These are phyloP conservation scores for Penicillium roqueforti DNA, from an alignment of 495 filamentous ascomycete genomes.

Conservation along the genomic window DNA sequence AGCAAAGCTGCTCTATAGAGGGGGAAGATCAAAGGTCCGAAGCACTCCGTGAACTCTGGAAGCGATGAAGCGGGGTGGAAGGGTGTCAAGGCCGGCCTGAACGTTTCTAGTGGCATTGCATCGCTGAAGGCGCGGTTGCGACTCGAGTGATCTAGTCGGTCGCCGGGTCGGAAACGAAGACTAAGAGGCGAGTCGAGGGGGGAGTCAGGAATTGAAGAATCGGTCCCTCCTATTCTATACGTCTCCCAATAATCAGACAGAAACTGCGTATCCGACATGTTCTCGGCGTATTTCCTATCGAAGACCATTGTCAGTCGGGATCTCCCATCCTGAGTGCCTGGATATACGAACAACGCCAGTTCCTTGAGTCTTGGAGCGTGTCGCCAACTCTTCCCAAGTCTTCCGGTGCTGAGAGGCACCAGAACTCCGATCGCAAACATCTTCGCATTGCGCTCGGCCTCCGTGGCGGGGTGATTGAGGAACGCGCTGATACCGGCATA, in stretches of 20 bases:
- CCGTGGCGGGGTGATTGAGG: constrained; percentile 73
- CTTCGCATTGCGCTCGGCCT: constrained; percentile 75
- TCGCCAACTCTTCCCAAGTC: constrained; percentile 84
- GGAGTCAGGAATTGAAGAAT: constrained; percentile 36
- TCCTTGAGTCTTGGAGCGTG: constrained; percentile 74
- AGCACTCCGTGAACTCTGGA: constrained; percentile 66
- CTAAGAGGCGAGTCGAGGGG: constrained; percentile 53
- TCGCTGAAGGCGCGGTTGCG: constrained; percentile 42
- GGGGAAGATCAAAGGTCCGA: constrained; percentile 88
- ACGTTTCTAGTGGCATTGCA: constrained; percentile 53
- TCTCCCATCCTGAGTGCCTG: not conserved
- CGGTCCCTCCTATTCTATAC: constrained; percentile 51
- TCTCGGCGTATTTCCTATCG: constrained; percentile 32
- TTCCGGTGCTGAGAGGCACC: constrained; percentile 80
- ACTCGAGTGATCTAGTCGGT: constrained; percentile 27
- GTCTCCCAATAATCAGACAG: constrained; percentile 79
- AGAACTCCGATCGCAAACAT: constrained; percentile 90
- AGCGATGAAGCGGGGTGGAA: constrained; percentile 86
- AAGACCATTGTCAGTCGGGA: constrained; percentile 8
- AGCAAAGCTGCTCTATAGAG: constrained; percentile 84
- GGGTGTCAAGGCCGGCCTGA: constrained; percentile 67
- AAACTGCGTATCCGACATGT: constrained; percentile 48
- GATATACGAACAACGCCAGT: constrained; percentile 58
- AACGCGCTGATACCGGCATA: constrained; percentile 94
- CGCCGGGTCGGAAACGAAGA: constrained; percentile 44